Evolutionary conservation across 208 protist genomes (phyloP), one percentile per base, ranked within the genome.

Genomic region (Wallacemonas rigidus): DNA sequence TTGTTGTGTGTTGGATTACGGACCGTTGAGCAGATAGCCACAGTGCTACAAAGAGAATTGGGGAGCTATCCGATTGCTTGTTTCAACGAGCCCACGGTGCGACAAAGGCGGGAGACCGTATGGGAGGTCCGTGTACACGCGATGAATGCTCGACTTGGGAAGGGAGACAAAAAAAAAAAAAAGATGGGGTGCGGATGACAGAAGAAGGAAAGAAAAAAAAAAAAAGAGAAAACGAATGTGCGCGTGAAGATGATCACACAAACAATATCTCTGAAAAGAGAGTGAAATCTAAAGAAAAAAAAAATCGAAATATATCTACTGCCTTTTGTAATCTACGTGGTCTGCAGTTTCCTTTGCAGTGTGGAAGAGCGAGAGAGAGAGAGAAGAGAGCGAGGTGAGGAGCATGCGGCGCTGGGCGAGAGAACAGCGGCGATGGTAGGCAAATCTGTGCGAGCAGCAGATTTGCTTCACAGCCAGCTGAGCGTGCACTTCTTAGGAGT

Each of bases 201-300:
- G 26, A 26, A 26, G 26, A 26, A 26, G 26, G 26, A 26, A n/a
- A n/a, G 45, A 50, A 50, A 5, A 44, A 43, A 3, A 62, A 62
- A 43, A 38, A 43, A 62, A n/a, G 43, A 43, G 35, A 62, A 62
- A 43, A 15, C 6, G 62, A 2, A 54, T 47, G 44, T 47, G 62
- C 54, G 12, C 15, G 35, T 50, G 47, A 43, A 15, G 8, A 48
- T 55, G 50, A 47, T 68, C 57, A 51, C 63, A 65, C 14, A 17
- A 65, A 65, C 17, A 36, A 36, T 65, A 41, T 65, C 60, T 65
- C 60, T 65, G 60, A 65, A 65, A 65, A 65, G 60, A 65, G 60
- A 65, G 43, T 65, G 60, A 48, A 48, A 65, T 53, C 43, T 51
- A 53, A n/a, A 65, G 40, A 17, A 65, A 17, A 7, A 65, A 65